Conservation (phyloP, 2,329 filamentous ascomycete genomes). For the Arthrobotrys musiformis region DNA sequence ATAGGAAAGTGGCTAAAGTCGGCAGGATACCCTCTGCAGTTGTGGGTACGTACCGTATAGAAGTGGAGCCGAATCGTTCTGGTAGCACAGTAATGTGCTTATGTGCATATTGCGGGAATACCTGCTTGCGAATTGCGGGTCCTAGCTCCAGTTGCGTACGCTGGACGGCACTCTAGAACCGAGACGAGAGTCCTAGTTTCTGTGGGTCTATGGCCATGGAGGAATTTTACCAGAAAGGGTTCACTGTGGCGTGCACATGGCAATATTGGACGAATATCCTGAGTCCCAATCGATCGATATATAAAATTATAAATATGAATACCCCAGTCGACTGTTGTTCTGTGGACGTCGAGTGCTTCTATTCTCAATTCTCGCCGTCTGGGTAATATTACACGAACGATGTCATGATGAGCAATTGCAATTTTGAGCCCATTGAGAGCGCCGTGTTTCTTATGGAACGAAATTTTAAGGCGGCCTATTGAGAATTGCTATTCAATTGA, state of each 20-base stretch:
- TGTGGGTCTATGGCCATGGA: background rate
- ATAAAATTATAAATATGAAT: too few species aligned
- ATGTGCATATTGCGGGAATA: background rate
- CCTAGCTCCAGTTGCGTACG: background rate
- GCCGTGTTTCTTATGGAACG: too few species aligned
- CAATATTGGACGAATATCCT: too few species aligned
- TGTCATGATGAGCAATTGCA: too few species aligned
- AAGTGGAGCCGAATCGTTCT: background rate
- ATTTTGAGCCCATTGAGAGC: too few species aligned
- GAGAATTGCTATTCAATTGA: too few species aligned
- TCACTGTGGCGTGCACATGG: background rate
- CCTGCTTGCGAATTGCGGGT: background rate
- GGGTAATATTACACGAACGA: too few species aligned
- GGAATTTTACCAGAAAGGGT: background rate
- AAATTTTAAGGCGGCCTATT: too few species aligned
- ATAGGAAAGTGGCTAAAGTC: slow-evolving; percentile 28
- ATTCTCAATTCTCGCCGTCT: too few species aligned
- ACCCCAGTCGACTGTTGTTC: too few species aligned
- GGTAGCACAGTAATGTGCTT: background rate
- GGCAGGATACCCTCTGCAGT: slow-evolving; percentile 21
- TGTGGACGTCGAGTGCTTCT: too few species aligned
- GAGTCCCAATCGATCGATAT: too few species aligned
- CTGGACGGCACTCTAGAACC: background rate
- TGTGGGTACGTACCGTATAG: background rate
- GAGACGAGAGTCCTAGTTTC: background rate